Evolutionary conservation across 2,329 filamentous ascomycete genomes (phyloP), one percentile per base, ranked within the genome.

Genomic region (Triangularia setosa): DNA sequence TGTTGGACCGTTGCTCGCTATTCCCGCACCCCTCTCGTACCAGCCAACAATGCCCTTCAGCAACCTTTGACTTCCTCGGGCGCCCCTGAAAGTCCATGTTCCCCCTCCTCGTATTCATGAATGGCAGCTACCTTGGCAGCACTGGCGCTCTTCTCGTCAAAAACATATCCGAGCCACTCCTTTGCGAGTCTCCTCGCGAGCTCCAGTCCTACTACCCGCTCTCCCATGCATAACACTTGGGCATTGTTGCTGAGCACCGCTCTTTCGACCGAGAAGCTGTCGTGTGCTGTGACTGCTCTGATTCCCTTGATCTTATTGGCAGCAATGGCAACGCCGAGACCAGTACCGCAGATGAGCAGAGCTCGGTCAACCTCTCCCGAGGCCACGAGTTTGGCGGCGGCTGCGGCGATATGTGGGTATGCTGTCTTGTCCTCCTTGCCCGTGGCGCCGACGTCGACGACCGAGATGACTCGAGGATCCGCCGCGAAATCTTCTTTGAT

Each of bases 241-340:
- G 91, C 91, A 75, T 96, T 89, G 76, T 96, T 96, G 79, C 89
- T 92, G 72, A 94, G 78, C 11, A 96, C 85, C 21, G 90, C 87
- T 58, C 91, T 80, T 82, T 96, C 92, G 5, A 96, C 91, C 63
- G 85, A 89, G 80, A 93, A 96, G 69, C 87, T 89, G 75, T 96
- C 92, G 75, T 96, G 92, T 1, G 92, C 92, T 4, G 92, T 96
- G 18, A 96, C 92, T n/a, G 92, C 92, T 24, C 92, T 83, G 66
- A 96, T 87, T 5, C 92, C 92, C 63, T 87, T 89, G 68, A 96
- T 87, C 77, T 96, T 96, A 83, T 96, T 96, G 69, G 92, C 92
- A n/a, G 86, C 80, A 74, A 96, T 96, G 71, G 92, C 92, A 7
- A 96, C 92, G 21, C 92, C 92, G 7, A 96, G 84, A 0, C 92